phyloP scores from a whole-genome alignment of 306 rosid genomes.

The Citrullus colocynthis region DNA sequence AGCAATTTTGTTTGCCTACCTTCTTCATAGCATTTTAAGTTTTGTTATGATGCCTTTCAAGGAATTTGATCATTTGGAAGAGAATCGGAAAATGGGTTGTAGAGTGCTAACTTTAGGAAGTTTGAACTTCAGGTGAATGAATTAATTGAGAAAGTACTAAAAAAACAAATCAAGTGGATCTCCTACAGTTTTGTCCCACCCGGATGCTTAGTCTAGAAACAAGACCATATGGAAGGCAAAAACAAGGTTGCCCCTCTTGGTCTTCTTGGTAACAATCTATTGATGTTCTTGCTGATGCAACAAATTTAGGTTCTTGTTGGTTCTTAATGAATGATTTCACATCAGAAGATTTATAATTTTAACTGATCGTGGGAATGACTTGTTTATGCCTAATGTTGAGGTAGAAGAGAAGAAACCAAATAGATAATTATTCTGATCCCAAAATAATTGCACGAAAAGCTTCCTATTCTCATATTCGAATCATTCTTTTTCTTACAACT shows the following conservation, averaged over 20 bases:
- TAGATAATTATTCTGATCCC: not conserved
- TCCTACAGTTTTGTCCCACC: not conserved
- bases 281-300: not conserved
- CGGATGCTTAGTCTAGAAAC: not conserved
- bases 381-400: not conserved
- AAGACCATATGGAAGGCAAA: not conserved
- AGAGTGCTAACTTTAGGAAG: not conserved
- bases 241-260: not conserved
- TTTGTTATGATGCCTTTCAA: not conserved
- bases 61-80: not conserved
- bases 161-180: not conserved
- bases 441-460: not conserved
- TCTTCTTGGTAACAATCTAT: not conserved
- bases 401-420: not conserved
- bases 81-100: not conserved
- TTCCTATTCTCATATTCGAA: not conserved
- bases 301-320: not conserved
- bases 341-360: not conserved
- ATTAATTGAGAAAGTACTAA: not conserved
- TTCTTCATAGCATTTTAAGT: constrained; percentile 4
- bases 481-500: not conserved
- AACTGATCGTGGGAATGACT: not conserved
- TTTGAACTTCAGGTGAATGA: not conserved
- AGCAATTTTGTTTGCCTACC: not conserved
- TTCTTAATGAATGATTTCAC: not conserved